Percentiles rank a stretch among this genome's conserved stretches.
These are phyloP conservation scores for Sphaerulina musiva DNA, from an alignment of 2,329 filamentous ascomycete genomes.

Conservation along the genomic window DNA sequence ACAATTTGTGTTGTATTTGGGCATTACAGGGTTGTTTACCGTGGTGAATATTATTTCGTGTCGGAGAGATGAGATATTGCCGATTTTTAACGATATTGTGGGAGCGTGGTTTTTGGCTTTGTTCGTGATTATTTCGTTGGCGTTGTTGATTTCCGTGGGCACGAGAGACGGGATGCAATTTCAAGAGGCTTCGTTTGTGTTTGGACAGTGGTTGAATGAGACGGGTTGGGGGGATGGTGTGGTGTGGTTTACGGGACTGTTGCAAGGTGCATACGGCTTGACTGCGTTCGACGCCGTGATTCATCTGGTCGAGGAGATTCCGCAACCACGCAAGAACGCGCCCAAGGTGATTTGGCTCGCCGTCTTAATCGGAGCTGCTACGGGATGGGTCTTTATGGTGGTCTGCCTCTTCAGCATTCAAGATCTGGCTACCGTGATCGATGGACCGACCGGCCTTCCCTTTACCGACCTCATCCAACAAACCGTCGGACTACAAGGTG, in stretches of 20 bases:
- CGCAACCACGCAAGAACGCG: constrained; percentile 46
- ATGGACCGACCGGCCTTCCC: constrained; percentile 47
- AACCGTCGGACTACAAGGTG: constrained; percentile 43
- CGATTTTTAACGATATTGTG: constrained; percentile 53
- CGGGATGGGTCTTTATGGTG: constrained; percentile 53
- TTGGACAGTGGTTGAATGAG: constrained; percentile 47
- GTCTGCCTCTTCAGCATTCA: constrained; percentile 51
- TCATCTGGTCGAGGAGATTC: constrained; percentile 54
- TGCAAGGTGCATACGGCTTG: constrained; percentile 52
- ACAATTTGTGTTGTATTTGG: constrained; percentile 51
- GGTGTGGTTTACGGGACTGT: constrained; percentile 53
- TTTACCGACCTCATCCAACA: constrained; percentile 55
- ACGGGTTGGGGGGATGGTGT: constrained; percentile 51
- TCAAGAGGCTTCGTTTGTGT: constrained; percentile 48
- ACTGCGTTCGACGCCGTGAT: constrained; percentile 55
- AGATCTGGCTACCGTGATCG: constrained; percentile 42
- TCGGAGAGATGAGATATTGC: constrained; percentile 43
- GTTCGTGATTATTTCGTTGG: constrained; percentile 49
- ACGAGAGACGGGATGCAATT: constrained; percentile 41
- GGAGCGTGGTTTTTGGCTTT: constrained; percentile 48
- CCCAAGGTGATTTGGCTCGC: constrained; percentile 50
- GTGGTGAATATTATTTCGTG: constrained; percentile 49
- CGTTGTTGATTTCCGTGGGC: constrained; percentile 49
- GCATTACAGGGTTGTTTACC: constrained; percentile 45
- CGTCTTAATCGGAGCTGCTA: constrained; percentile 37